Percentiles rank a stretch among this genome's conserved stretches.
phyloP scores from a whole-genome alignment of 495 filamentous ascomycete species.

The Pyronema omphalodes region DNA sequence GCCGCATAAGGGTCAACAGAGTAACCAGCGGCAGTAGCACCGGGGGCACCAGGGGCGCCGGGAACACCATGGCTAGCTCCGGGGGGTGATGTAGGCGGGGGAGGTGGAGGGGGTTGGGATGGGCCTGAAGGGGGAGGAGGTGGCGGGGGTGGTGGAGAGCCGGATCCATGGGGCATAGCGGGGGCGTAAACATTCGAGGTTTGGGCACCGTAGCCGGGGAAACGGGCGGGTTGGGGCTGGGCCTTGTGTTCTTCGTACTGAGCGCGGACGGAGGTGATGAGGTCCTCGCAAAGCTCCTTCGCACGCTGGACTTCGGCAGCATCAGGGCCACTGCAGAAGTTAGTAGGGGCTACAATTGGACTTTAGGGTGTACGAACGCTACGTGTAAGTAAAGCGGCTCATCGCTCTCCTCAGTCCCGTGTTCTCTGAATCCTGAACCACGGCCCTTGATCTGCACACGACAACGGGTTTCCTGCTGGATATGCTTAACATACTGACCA shows the following conservation, averaged over 20 bases:
- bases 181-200: constrained; percentile 22
- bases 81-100: constrained; percentile 25
- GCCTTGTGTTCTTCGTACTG: constrained; percentile 82
- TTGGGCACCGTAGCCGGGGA: constrained; percentile 37
- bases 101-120: constrained; percentile 17
- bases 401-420: constrained; percentile 72
- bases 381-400: constrained; percentile 93
- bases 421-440: constrained; percentile 87
- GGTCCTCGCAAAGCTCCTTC: constrained; percentile 71
- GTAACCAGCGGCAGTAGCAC: constrained; percentile 33
- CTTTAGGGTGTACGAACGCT: constrained; percentile 40
- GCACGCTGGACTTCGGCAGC: constrained; percentile 68
- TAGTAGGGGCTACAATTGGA: constrained; percentile 15
- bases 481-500: constrained; percentile 89
- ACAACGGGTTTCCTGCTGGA: constrained; percentile 83
- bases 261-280: constrained; percentile 62
- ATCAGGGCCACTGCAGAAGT: constrained; percentile 58
- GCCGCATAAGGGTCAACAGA: constrained; percentile 61
- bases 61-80: constrained; percentile 23
- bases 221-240: constrained; percentile 52
- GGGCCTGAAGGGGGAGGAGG: constrained; percentile 17
- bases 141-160: constrained; percentile 16
- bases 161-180: constrained; percentile 17
- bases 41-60: constrained; percentile 24
- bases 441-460: constrained; percentile 95